These are phyloP conservation scores for Reticulomyxa filosa DNA, from an alignment of 78 protist species.

Conservation along the genomic window DNA sequence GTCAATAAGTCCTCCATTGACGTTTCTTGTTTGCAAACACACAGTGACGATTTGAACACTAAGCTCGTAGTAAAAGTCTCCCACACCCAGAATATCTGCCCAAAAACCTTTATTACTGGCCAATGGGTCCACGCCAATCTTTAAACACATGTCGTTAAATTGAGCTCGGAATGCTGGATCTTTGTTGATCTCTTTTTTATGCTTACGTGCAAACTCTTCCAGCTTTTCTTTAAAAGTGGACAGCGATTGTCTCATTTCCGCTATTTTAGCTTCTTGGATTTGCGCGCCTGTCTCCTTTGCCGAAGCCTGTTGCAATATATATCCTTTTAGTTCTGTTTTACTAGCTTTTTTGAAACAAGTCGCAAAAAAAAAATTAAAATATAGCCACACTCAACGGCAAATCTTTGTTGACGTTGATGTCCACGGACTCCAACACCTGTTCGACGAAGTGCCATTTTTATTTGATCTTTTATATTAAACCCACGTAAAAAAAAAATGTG, in stretches of 20 bases:
- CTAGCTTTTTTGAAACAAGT: no score
- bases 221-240: conserved; percentile 30
- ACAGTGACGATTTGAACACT: conserved; percentile 70
- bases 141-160: conserved; percentile 64
- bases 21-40: conserved; percentile 41
- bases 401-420: conserved; percentile 10
- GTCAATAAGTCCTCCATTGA: conserved; percentile 68
- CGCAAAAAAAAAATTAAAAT: no score
- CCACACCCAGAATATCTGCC: conserved; percentile 77
- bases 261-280: conserved; percentile 11
- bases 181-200: conserved; percentile 40
- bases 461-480: no score
- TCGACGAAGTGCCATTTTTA: background rate
- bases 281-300: conserved; percentile 31
- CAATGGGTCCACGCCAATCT: conserved; percentile 78
- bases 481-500: no score
- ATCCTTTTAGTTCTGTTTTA: no score
- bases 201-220: conserved; percentile 59
- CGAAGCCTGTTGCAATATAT: no score
- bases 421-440: background rate
- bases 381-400: no score
- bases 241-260: conserved; percentile 35
- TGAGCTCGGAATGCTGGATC: conserved; percentile 59
- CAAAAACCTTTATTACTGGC: conserved; percentile 66
- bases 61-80: conserved; percentile 77